Base-by-base conservation (phyloP, 2,329 filamentous ascomycete genomes). In the Nakataea oryzae region DNA sequence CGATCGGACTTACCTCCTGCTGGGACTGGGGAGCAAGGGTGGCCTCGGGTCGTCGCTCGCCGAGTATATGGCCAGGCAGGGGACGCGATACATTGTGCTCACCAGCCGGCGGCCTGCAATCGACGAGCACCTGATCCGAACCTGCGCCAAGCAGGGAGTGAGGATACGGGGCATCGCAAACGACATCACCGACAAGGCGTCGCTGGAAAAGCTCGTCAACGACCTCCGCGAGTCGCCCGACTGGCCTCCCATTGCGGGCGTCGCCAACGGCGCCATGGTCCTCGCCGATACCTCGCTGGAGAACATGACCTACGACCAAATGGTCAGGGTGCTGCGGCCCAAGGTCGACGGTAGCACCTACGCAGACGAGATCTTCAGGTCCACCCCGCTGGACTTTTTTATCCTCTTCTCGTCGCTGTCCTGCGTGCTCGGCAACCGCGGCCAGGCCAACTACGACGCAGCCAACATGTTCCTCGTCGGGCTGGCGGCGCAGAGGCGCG, bases 1-100 rank as follows among this genome's bases (percentile, higher is more conserved):
- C 3, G 60, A 73, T 30, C 68, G 67, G 50, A 75, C 74, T 0
- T 76, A 76, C 59, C 63, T 71, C 7, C 67, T 77, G 1, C 66
- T 73, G 4, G 75, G 75, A 1, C 63, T 75, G 2, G 70, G 70
- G 0, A 70, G 74, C 0, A 64, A 68, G 1, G 32, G 58, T 13
- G 58, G 58, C 34, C 58, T 78, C 1, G 77, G 77, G 1, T 69
- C 69, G 8, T 75, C 77, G 0, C 67, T 78, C 0, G 73, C 69
- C 54, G 61, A 71, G 50, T 79, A 72, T 74, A 78, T 78, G 76
- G 69, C 73, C 1, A 58, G 58, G 0, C 68, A 70, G 12, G 78
- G 76, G 0, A 77, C 76, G 0, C 64, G 70, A 14, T 64, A 74
- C 41, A 58, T 60, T 14, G 41, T 60, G 24, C 58, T 60, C 2